Base-by-base conservation (phyloP, 2,329 filamentous ascomycete species). In the Xylariales sp. region DNA sequence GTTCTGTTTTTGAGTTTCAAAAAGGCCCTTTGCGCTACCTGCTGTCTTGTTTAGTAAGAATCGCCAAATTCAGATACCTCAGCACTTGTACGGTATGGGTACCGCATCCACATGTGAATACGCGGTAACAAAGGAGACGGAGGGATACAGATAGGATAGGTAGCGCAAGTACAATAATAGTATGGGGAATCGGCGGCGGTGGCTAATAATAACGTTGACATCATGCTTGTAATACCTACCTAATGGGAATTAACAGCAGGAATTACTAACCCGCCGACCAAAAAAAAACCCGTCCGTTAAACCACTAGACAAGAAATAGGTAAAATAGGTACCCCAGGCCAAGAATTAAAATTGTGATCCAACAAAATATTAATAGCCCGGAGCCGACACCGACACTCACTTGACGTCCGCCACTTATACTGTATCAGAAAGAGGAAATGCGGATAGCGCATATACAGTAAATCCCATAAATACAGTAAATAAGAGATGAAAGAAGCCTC, bases 221-320 rank as follows among this genome's bases (percentile, higher is more conserved):
- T 64, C 58, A 69, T 64, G 64, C 39, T 62, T 50, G 64, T 64
- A 62, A 65, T 62, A 68, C 65, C 64, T 65, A 65, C 53, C 60
- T 59, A 65, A 64, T 62, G 55, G 43, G 60, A 69, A 63, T 69
- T 59, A 52, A 67, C 50, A 46, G 36, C 16, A 48, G 34, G 28
- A 63, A 67, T 57, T 68, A 60, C 67, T 66, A 67, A 55, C 63
- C 49, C 56, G 46, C 57, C 52, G 8, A 36, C 43, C 23, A 45
- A 52, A 56, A 58, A 7, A 23, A 23, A 23, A 23, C 23, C 23
- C 18, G 57, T 46, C 57, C 36, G 46, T 48, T 57, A 64, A 41
- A 12, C 39, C 18, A 49, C n/a, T 49, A 56, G n/a, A 6, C 3
- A 50, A 30, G 9, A 36, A 36, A 6, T 1, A 50, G 18, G 9